Conservation (phyloP, 106 monocot species). For the Allium cepa region DNA sequence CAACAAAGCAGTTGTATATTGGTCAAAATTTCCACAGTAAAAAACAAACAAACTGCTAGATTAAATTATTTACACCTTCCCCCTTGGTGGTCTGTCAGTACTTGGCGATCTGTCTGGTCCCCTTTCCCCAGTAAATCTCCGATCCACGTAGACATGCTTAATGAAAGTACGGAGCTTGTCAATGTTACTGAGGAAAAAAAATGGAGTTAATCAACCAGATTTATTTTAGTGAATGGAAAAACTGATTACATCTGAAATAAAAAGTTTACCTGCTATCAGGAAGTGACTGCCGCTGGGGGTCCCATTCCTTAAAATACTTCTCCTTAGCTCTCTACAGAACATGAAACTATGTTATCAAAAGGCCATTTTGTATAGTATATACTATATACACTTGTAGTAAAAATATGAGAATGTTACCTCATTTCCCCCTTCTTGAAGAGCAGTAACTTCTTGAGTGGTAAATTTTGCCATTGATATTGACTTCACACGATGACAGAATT, state of each 20-base stretch:
- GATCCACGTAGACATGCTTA: constrained; percentile 81
- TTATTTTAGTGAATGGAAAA: neutral
- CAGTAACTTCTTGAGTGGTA: constrained; percentile 75
- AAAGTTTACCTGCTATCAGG: constrained; percentile 80
- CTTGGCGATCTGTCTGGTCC: constrained; percentile 19
- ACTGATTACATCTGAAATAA: neutral
- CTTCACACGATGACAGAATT: constrained; percentile 93
- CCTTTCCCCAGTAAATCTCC: constrained; percentile 61
- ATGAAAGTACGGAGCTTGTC: constrained; percentile 82
- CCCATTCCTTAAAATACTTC: constrained; percentile 88
- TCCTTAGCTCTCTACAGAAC: constrained; percentile 54
- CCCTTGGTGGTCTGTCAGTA: constrained; percentile 32
- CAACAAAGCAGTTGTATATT: too few relatives aligned
- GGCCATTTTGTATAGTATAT: too few relatives aligned
- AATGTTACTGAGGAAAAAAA: constrained; percentile 42
- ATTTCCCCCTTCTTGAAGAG: constrained; percentile 91
- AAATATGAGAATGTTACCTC: constrained; percentile 39
- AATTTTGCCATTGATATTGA: constrained; percentile 98
- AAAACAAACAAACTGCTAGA: too few relatives aligned
- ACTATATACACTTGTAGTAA: neutral
- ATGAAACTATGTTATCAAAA: neutral
- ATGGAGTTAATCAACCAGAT: constrained; percentile 4
- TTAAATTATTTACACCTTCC: constrained; percentile 42
- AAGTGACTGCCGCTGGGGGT: constrained; percentile 61
- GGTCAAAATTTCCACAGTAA: too few relatives aligned